These are phyloP conservation scores for Mucor irregularis DNA, from an alignment of 371 early-diverging fungal species.

Conservation along the genomic window DNA sequence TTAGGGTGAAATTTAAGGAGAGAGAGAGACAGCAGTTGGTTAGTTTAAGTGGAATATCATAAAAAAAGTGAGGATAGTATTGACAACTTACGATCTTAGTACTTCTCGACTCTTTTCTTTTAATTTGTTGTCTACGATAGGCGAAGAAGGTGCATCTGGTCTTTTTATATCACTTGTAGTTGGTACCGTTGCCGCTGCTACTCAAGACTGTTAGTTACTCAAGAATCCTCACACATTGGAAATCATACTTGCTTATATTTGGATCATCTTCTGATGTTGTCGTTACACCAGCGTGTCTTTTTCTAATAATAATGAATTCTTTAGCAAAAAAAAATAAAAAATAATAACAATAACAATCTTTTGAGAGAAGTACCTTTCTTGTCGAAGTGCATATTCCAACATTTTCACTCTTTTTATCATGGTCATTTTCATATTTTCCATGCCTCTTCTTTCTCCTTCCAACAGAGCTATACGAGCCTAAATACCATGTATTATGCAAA, in stretches of 20 bases:
- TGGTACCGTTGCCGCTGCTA: not conserved
- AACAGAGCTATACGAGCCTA: slow-evolving; percentile 78
- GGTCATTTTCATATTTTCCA: slow-evolving; percentile 77
- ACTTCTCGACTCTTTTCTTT: slow-evolving; percentile 71
- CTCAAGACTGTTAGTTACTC: not conserved
- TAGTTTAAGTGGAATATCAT: not conserved
- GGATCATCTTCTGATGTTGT: not conserved
- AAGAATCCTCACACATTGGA: not conserved
- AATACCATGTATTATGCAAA: not conserved
- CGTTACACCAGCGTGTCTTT: slow-evolving; percentile 12
- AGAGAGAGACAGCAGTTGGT: too few species aligned
- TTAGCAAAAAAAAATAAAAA: not conserved
- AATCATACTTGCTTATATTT: not conserved
- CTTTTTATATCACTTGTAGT: too few species aligned
- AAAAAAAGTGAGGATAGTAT: not conserved
- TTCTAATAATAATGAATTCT: too few species aligned
- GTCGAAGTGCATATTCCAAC: slow-evolving; percentile 83
- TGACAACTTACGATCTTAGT: slow-evolving; percentile 67
- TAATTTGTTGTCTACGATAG: slow-evolving; percentile 28
- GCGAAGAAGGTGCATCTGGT: slow-evolving; percentile 23
- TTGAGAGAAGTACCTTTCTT: slow-evolving; percentile 58
- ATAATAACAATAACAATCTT: not conserved
- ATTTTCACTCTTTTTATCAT: slow-evolving; percentile 82
- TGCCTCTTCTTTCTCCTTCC: slow-evolving; percentile 82
- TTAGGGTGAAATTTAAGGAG: not conserved